Conservation (phyloP, 805 yeast species). For the Metschnikowia arizonensis region DNA sequence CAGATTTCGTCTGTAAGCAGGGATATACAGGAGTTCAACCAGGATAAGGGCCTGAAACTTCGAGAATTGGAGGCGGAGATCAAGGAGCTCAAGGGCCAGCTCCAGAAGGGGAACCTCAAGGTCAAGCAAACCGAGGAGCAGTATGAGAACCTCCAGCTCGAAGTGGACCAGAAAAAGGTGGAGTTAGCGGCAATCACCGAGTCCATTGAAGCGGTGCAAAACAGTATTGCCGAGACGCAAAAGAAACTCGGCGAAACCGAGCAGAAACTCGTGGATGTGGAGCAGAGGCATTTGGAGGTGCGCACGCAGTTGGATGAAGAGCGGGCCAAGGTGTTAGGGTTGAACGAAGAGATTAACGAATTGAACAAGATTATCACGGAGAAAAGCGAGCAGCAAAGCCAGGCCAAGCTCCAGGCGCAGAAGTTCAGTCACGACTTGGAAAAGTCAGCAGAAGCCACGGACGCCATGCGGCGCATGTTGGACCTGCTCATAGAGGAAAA, state of each 20-base stretch:
- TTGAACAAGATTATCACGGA: slow-evolving; percentile 43
- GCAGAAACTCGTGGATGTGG: slow-evolving; percentile 24
- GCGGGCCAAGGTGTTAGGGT: slow-evolving; percentile 55
- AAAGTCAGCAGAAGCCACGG: slow-evolving; percentile 39
- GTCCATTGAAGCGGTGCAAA: slow-evolving; percentile 34
- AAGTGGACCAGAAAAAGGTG: slow-evolving; percentile 58
- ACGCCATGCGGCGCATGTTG: slow-evolving; percentile 35
- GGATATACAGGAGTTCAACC: slow-evolving; percentile 78
- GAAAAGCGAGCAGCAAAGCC: slow-evolving; percentile 43
- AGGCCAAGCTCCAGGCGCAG: slow-evolving; percentile 50
- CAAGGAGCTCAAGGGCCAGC: slow-evolving; percentile 23
- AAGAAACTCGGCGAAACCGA: slow-evolving; percentile 13
- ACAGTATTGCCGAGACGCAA: slow-evolving; percentile 28
- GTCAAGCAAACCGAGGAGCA: slow-evolving; percentile 46
- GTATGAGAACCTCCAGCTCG: slow-evolving; percentile 64
- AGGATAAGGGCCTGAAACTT: slow-evolving; percentile 77
- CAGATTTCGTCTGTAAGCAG: slow-evolving; percentile 56
- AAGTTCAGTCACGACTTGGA: slow-evolving; percentile 53
- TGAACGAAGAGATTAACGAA: slow-evolving; percentile 73
- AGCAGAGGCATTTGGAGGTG: slow-evolving; percentile 17
- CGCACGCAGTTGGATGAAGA: slow-evolving; percentile 47
- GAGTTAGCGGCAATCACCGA: slow-evolving; percentile 51
- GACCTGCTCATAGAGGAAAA: slow-evolving; percentile 49
- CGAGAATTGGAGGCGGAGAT: slow-evolving; percentile 58
- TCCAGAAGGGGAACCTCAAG: slow-evolving; percentile 38